Evolutionary conservation across 2,329 filamentous ascomycete species (phyloP), one percentile per base, ranked within the genome.

Genomic region (Aspergillus sp.): DNA sequence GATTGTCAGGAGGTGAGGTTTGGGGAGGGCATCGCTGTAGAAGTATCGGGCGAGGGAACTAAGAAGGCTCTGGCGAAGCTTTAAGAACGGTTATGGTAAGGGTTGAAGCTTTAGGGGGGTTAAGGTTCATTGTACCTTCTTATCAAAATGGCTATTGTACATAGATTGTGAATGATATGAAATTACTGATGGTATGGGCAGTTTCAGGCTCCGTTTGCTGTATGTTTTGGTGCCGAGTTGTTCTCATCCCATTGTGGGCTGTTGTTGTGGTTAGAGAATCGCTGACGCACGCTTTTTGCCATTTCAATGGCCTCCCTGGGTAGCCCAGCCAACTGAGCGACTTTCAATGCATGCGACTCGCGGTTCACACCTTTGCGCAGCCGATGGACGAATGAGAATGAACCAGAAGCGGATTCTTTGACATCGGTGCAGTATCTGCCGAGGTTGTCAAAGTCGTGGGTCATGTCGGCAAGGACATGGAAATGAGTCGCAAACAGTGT

Each of bases 401-500:
- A 77, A 1, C 87, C 87, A 0, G 86, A 85, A 0, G 82, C 69
- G 54, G 90, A 88, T 73, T 97, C 93, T 21, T 88, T 83, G 8
- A 99, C 86, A 76, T 97, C 92, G 0, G 95, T 98, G 75, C 94
- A 98, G 75, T 94, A 97, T 67, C 86, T 87, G 41, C 85, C 89
- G 54, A 97, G 79, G 39, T 79, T 74, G 17, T 84, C 78, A 62
- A 87, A 81, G 6, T 82, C 80, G 7, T 74, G 75, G 0, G 90
- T 91, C 80, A 96, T 85, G 71, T 97, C 92, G 2, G 90, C 89
- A 5, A 99, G 80, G 3, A 78, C 82, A 75, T 99, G 94, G 71
- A 98, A 99, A 76, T 99, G 95, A 15, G 95, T 98, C 1, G 95
- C 95, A 74, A 99, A 99, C 45, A 99, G 81, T 0, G 90, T 88